Conservation (phyloP, 257 asterid species). For the Forsythia viridissima region DNA sequence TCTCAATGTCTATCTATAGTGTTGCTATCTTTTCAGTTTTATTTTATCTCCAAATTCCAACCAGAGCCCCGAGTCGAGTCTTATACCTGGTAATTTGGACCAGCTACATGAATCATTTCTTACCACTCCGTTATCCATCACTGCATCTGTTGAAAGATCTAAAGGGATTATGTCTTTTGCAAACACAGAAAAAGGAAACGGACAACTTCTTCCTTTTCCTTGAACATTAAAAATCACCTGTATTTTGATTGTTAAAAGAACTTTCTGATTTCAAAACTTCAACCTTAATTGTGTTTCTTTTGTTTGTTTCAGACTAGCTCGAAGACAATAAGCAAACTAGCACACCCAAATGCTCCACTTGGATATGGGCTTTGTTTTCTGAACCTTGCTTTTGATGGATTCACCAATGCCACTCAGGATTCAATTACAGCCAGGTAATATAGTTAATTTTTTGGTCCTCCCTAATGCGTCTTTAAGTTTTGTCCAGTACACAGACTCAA, state of each 20-base stretch:
- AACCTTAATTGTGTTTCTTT: slow-evolving; percentile 10
- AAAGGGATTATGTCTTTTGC: not conserved
- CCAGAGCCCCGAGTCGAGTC: not conserved
- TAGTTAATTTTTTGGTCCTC: not conserved
- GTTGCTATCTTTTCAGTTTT: not conserved
- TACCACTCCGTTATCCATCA: not conserved
- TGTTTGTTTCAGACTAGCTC: slow-evolving; percentile 74
- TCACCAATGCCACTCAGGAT: slow-evolving; percentile 99
- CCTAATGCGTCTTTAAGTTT: not conserved
- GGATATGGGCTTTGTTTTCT: slow-evolving; percentile 89
- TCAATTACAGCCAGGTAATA: slow-evolving; percentile 74
- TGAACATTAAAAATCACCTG: not conserved
- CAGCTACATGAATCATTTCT: not conserved
- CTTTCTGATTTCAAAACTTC: slow-evolving; percentile 5
- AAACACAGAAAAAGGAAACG: not conserved
- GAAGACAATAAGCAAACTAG: slow-evolving; percentile 87
- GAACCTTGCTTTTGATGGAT: slow-evolving; percentile 97
- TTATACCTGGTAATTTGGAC: not conserved
- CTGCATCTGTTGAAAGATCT: not conserved
- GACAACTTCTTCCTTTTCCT: not conserved
- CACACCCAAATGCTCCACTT: slow-evolving; percentile 91
- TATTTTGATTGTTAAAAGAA: not conserved
- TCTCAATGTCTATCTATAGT: not conserved
- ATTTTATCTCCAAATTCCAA: not conserved
- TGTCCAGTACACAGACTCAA: not conserved